Evolutionary conservation across 257 asterid genomes (phyloP).

Genomic region (Solanum peruvianum): DNA sequence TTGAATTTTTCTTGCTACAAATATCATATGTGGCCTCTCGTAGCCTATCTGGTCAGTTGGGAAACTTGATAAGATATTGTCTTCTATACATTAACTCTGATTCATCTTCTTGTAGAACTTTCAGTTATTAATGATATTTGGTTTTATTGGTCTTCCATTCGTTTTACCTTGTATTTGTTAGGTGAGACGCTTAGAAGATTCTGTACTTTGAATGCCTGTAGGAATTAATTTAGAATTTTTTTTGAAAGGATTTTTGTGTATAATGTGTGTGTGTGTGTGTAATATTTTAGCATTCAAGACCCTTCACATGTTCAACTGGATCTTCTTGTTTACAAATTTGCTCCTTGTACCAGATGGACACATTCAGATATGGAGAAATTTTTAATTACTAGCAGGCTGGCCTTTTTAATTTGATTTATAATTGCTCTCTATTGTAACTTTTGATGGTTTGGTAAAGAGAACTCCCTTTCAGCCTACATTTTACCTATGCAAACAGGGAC

Average conservation of each 20-base stretch:
- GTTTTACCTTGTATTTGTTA: neutral
- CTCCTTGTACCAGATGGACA: neutral
- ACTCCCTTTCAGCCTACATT: neutral
- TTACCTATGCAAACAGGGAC: neutral
- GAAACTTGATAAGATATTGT: neutral
- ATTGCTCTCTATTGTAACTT: neutral
- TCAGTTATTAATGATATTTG: neutral
- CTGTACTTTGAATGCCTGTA: neutral
- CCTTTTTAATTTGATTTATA: neutral
- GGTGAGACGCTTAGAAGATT: neutral
- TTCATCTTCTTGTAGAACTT: neutral
- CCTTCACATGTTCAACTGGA: neutral
- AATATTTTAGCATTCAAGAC: neutral
- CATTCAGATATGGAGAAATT: neutral
- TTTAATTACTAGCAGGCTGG: neutral
- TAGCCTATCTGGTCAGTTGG: neutral
- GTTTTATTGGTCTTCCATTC: neutral
- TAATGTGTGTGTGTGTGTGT: neutral
- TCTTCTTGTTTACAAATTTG: neutral
- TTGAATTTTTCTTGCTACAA: neutral
- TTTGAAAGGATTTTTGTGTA: neutral
- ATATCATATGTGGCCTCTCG: neutral
- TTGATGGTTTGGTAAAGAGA: neutral
- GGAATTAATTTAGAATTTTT: neutral
- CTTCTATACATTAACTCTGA: neutral